Evolutionary conservation across 345 rosid genomes (phyloP).

Genomic region (Brassica rapa): DNA sequence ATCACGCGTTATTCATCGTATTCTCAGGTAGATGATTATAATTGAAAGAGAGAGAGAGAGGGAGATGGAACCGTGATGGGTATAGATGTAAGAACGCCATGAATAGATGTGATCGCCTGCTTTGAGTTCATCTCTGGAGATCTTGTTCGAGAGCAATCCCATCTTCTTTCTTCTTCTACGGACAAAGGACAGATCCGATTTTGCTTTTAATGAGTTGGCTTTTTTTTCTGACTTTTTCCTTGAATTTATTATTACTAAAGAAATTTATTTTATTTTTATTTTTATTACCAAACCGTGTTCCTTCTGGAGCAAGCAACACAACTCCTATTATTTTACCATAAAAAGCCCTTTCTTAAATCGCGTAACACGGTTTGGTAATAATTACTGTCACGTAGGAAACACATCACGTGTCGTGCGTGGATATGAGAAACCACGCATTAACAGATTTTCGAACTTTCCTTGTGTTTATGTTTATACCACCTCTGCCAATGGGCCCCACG

Average conservation of each 20-base stretch:
- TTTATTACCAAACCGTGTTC: not conserved
- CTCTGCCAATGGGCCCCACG: not conserved
- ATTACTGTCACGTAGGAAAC: not conserved
- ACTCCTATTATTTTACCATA: not conserved
- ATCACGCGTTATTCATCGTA: not conserved
- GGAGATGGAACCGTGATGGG: conserved; percentile 59
- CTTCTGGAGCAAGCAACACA: not conserved
- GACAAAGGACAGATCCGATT: not conserved
- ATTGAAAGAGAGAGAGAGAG: not conserved
- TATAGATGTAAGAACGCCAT: conserved; percentile 68
- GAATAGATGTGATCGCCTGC: conserved; percentile 79
- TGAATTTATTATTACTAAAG: not conserved
- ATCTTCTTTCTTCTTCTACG: conserved; percentile 29
- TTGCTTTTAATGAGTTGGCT: conserved; percentile 6
- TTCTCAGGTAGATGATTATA: not conserved
- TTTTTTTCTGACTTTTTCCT: not conserved
- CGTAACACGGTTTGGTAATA: too few relatives aligned
- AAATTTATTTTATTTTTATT: not conserved
- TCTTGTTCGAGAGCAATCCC: conserved; percentile 64
- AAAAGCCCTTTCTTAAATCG: not conserved
- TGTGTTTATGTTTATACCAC: too few relatives aligned
- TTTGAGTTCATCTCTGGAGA: conserved; percentile 51
- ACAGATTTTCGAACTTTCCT: too few relatives aligned
- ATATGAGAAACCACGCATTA: too few relatives aligned
- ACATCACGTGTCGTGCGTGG: not conserved